Percentiles rank a stretch among this genome's conserved stretches.
These are phyloP conservation scores for Austroboletus niveus DNA, from an alignment of 1,284 basidiomycete genomes.

Conservation along the genomic window DNA sequence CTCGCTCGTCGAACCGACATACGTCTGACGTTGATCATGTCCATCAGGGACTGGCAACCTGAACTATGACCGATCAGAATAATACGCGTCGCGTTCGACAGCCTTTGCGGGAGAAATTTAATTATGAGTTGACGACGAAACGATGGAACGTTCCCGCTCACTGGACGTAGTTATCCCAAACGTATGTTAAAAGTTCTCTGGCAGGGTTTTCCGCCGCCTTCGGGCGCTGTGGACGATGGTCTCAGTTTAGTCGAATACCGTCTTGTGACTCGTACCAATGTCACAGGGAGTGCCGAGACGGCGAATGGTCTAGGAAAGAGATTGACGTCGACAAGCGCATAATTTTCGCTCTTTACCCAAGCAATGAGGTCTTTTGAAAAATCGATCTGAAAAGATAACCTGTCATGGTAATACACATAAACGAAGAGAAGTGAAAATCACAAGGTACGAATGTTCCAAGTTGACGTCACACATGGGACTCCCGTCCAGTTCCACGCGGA, in stretches of 20 bases:
- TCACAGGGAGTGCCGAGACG: conserved; percentile 30
- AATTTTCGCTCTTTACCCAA: conserved; percentile 69
- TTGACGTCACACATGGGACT: conserved; percentile 72
- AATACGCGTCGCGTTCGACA: conserved; percentile 69
- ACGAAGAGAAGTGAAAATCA: conserved; percentile 32
- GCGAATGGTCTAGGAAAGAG: conserved; percentile 67
- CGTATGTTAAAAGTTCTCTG: conserved; percentile 68
- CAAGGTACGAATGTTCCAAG: conserved; percentile 80
- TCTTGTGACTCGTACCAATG: conserved; percentile 30
- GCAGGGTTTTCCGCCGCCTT: conserved; percentile 29
- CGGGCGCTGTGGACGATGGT: conserved; percentile 19
- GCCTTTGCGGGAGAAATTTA: conserved; percentile 38
- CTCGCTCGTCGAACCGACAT: conserved; percentile 23
- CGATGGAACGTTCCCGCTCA: conserved; percentile 36
- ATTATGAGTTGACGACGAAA: not conserved
- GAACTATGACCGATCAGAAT: conserved; percentile 86
- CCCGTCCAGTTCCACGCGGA: conserved; percentile 77
- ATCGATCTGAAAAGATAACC: conserved; percentile 63
- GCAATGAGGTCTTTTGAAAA: conserved; percentile 76
- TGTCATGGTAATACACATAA: not conserved
- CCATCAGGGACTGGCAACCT: conserved; percentile 74
- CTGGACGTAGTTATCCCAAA: conserved; percentile 97
- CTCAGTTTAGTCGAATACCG: not conserved
- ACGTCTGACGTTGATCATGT: conserved; percentile 73
- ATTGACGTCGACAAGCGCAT: conserved; percentile 86